A percentile compares a stretch with the other conserved stretches of the same genome.
These are phyloP conservation scores for Cyclaneusma minus DNA, from an alignment of 2,329 filamentous ascomycete genomes.

Conservation along the genomic window DNA sequence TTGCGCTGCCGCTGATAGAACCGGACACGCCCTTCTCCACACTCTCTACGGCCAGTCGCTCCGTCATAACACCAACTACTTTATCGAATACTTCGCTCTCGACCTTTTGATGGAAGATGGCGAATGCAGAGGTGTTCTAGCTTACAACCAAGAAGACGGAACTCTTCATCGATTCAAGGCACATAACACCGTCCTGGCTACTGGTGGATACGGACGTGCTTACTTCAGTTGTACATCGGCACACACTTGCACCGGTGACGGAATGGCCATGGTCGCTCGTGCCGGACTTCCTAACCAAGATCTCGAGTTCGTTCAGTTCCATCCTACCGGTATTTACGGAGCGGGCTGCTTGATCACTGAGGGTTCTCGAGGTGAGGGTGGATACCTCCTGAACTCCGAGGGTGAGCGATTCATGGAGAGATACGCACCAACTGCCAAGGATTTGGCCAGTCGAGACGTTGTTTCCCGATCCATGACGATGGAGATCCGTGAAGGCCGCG, in stretches of 20 bases:
- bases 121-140: slow-evolving; percentile 88
- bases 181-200: slow-evolving; percentile 92
- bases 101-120: slow-evolving; percentile 97
- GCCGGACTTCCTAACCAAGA: slow-evolving; percentile 97
- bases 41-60: slow-evolving; percentile 97
- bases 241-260: slow-evolving; percentile 96
- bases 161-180: slow-evolving; percentile 94
- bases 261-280: slow-evolving; percentile 98
- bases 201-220: slow-evolving; percentile 91
- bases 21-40: slow-evolving; percentile 92
- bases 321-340: slow-evolving; percentile 97
- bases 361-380: slow-evolving; percentile 93
- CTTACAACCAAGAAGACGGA: slow-evolving; percentile 97
- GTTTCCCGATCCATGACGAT: slow-evolving; percentile 96
- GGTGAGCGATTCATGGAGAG: slow-evolving; percentile 99
- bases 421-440: slow-evolving; percentile 94
- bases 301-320: slow-evolving; percentile 98
- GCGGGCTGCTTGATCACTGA: slow-evolving; percentile 97
- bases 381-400: slow-evolving; percentile 93
- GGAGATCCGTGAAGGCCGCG: slow-evolving; percentile 93
- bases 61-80: slow-evolving; percentile 97
- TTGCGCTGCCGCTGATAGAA: slow-evolving; percentile 91
- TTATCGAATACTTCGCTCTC: slow-evolving; percentile 97
- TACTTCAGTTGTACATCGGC: slow-evolving; percentile 98
- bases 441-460: slow-evolving; percentile 90